These are phyloP conservation scores for Staphylotrichum longicolle DNA, from an alignment of 495 filamentous ascomycete species.

Conservation along the genomic window DNA sequence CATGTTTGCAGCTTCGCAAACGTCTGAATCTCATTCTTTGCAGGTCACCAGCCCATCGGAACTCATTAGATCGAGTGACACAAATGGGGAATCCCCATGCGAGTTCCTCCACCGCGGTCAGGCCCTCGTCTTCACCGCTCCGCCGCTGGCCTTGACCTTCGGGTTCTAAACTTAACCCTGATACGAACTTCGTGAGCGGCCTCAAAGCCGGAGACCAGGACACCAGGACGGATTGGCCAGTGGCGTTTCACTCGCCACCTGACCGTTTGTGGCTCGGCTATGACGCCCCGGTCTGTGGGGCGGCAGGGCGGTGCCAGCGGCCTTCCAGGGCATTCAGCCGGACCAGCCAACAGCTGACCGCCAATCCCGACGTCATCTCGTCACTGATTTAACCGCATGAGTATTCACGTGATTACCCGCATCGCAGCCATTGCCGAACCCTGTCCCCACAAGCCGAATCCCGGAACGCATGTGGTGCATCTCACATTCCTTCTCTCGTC, in stretches of 20 bases:
- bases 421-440: no score
- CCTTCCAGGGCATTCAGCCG: constrained; percentile 13
- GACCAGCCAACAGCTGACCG: constrained; percentile 7
- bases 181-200: not conserved
- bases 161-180: constrained; percentile 1
- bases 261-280: constrained; percentile 4
- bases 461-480: no score
- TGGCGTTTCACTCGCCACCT: constrained; percentile 8
- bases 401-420: constrained; percentile 9
- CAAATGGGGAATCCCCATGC: not conserved
- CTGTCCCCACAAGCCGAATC: no score
- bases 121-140: not conserved
- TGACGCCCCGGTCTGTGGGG: not conserved
- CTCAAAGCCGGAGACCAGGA: not conserved
- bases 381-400: not conserved
- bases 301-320: constrained; percentile 3
- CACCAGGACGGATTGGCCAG: not conserved
- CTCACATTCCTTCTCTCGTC: no score
- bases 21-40: not conserved
- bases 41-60: not conserved
- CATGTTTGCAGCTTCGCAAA: not conserved
- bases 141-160: not conserved
- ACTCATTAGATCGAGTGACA: not conserved
- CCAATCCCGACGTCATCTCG: constrained; percentile 10
- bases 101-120: not conserved